Conservation (phyloP, 176 grass and related monocot species). For the Cenchrus americanus region DNA sequence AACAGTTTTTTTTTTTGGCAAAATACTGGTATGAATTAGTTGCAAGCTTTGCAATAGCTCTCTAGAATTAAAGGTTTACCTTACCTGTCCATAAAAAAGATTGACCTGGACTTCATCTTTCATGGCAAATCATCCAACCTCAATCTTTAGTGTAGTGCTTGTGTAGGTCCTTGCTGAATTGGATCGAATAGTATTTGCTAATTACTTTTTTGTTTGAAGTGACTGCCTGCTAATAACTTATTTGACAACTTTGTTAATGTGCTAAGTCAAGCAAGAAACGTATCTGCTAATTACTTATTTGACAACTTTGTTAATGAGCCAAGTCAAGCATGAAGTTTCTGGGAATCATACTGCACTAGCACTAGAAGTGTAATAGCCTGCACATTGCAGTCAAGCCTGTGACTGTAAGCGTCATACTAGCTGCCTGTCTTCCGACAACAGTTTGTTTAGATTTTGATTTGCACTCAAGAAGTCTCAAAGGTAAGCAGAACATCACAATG, state of each 20-base stretch:
- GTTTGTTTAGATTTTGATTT: conserved; percentile 22
- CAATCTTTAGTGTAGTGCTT: conserved; percentile 10
- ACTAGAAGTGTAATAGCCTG: neutral
- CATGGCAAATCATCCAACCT: neutral
- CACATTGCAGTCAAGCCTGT: conserved; percentile 4
- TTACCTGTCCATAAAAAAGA: conserved; percentile 2
- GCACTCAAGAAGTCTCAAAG: neutral
- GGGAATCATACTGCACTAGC: neutral
- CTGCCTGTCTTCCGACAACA: neutral
- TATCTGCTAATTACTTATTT: neutral
- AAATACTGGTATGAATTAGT: neutral
- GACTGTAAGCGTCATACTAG: neutral
- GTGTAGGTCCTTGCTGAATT: neutral
- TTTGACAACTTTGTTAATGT: neutral
- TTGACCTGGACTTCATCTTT: conserved; percentile 18
- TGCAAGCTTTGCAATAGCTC: neutral
- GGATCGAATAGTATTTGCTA: neutral
- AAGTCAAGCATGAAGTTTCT: conserved; percentile 3
- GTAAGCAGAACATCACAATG: conserved; percentile 1
- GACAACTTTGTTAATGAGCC: neutral
- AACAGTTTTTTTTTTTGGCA: neutral
- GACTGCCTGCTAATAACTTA: neutral
- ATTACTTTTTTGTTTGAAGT: neutral
- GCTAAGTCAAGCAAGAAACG: too few relatives aligned
- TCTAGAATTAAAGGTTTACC: conserved; percentile 8